phyloP scores from a whole-genome alignment of 257 asterid species.

The Solanum pennellii region DNA sequence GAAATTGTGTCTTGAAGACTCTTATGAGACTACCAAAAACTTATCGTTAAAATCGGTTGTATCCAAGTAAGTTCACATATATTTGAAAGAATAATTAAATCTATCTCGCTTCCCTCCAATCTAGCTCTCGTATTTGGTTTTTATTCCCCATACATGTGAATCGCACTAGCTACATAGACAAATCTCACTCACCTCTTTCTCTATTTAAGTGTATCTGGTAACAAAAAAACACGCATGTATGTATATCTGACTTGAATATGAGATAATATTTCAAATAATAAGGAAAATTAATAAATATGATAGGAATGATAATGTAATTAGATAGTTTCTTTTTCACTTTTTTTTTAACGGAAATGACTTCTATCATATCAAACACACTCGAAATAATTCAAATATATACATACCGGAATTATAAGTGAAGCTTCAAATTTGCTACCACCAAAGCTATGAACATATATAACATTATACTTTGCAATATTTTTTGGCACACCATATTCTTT shows the following conservation, averaged over 20 bases:
- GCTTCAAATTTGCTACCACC: constrained; percentile 46
- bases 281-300: too few relatives aligned
- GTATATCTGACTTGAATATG: background rate
- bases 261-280: too few relatives aligned
- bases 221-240: background rate
- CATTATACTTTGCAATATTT: constrained; percentile 44
- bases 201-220: background rate
- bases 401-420: constrained; percentile 45
- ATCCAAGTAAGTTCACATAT: background rate
- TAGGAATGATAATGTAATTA: too few relatives aligned
- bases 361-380: background rate
- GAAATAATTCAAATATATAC: background rate
- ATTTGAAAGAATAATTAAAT: too few relatives aligned
- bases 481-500: constrained; percentile 72
- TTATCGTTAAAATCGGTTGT: too few relatives aligned
- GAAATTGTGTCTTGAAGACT: background rate
- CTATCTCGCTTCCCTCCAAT: background rate
- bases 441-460: constrained; percentile 66
- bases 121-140: background rate
- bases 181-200: background rate
- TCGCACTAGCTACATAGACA: background rate
- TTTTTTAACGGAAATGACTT: background rate
- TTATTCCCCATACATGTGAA: too few relatives aligned
- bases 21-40: background rate
- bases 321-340: background rate